Evolutionary conservation across 2,329 filamentous ascomycete species (phyloP).

Genomic region (Nemania sp.): DNA sequence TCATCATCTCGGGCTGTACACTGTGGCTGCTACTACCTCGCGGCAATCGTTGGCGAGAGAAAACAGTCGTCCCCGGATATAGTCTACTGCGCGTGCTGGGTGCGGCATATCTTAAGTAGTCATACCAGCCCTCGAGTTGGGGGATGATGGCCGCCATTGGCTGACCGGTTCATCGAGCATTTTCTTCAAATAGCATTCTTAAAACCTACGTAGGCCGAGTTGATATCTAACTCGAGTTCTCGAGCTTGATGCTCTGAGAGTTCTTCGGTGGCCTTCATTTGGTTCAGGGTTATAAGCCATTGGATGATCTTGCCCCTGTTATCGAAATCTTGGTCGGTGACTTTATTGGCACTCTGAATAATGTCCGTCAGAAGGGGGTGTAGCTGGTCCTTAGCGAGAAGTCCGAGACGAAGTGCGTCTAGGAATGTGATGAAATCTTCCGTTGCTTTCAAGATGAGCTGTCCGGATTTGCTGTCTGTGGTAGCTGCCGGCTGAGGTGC

Average conservation of each 20-base stretch:
- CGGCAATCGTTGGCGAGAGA: neutral
- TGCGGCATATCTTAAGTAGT: neutral
- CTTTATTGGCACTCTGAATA: constrained; percentile 96
- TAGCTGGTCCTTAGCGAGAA: constrained; percentile 94
- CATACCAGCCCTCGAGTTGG: neutral
- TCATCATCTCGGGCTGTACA: constrained; percentile 1
- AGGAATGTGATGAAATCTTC: constrained; percentile 99
- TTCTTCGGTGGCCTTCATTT: constrained; percentile 96
- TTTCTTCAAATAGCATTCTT: constrained; percentile 67
- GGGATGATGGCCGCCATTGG: neutral
- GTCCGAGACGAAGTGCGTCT: constrained; percentile 88
- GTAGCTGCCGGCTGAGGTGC: constrained; percentile 49
- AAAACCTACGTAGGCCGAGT: constrained; percentile 92
- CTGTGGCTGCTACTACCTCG: neutral
- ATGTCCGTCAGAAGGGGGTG: constrained; percentile 94
- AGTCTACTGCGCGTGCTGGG: neutral
- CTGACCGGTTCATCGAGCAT: neutral
- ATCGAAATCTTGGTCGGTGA: constrained; percentile 94
- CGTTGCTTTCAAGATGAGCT: constrained; percentile 84
- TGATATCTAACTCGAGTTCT: constrained; percentile 90
- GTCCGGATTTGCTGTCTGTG: constrained; percentile 56
- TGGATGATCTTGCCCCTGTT: constrained; percentile 96
- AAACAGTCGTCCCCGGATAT: neutral
- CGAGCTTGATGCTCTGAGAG: constrained; percentile 83
- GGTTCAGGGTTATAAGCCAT: constrained; percentile 95